Evolutionary conservation across 441 rosid species (phyloP), one percentile per base, ranked within the genome.

Genomic region (Pelargonium exstipulatum): DNA sequence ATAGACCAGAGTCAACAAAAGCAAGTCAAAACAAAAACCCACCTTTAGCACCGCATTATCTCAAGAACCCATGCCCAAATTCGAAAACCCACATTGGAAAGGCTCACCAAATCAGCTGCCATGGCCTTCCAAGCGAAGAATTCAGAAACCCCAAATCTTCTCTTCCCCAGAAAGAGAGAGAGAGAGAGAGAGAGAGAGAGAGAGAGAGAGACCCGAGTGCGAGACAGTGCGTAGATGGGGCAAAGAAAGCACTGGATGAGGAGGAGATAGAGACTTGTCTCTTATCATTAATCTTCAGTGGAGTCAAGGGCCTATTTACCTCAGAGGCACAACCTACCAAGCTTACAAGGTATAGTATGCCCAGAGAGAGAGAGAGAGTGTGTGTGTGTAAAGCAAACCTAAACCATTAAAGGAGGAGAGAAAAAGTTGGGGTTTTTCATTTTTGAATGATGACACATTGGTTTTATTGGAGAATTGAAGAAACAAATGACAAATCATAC

Each of bases 321-420:
- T 75, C 86, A 83, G 73, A 78, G 82, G 86, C 86, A 81, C 85
- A 86, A 82, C 87, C 80, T 76, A 81, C 86, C 87, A 87, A 84
- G 85, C 86, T 76, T 73, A 75, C 61, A 55, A 55, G 61, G 8
- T 5, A 83, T 78, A 73, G 71, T 58, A 73, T 48, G 68, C 14
- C 71, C 72, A 66, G 72, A 66, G 65, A 74, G 65, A 76, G 69
- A 76, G 71, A 53, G 55, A 24, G 26, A 0, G 26, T 66, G 48
- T n/a, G n/a, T 29, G 35, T 66, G 48, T 62, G 65, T 14, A 61
- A 65, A 70, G 79, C 64, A 71, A 78, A 82, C 84, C 84, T 81
- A 82, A 80, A 75, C 80, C 81, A 78, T 71, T 64, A 78, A 51
- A 62, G 68, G 45, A 40, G 49, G 42, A 45, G 71, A 37, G 51